Evolutionary conservation across 257 asterid genomes (phyloP).

Genomic region (Mitragyna speciosa): DNA sequence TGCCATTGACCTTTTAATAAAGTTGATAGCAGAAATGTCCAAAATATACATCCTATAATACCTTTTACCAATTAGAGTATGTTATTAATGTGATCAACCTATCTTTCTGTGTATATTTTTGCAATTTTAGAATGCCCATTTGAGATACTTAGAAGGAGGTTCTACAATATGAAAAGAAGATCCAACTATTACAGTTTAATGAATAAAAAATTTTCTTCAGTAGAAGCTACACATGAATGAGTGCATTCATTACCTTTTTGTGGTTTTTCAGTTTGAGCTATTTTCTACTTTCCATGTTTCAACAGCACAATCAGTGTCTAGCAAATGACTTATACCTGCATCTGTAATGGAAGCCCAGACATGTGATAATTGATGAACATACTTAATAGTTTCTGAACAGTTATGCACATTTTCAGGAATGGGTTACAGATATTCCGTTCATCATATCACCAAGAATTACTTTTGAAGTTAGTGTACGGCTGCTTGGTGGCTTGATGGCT

Average conservation of each 20-base stretch:
- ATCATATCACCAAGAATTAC: conserved; percentile 96
- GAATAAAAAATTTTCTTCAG: background rate
- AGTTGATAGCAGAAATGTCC: background rate
- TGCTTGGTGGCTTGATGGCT: conserved; percentile 99
- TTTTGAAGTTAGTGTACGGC: conserved; percentile 98
- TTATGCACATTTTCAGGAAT: conserved; percentile 64
- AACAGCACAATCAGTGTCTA: background rate
- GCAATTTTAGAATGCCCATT: background rate
- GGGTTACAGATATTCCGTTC: conserved; percentile 95
- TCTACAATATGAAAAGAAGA: background rate
- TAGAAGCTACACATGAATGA: background rate
- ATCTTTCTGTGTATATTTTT: background rate
- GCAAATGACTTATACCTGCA: background rate
- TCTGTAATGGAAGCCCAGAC: background rate
- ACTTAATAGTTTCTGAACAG: conserved; percentile 17
- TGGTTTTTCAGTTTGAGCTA: background rate
- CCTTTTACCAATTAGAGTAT: background rate
- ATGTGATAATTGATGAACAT: conserved; percentile 13
- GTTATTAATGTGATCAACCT: background rate
- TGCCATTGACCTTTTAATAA: no score
- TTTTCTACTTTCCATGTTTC: background rate
- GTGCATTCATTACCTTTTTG: background rate
- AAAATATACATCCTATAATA: background rate
- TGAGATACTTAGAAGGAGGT: background rate
- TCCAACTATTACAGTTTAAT: background rate